Evolutionary conservation across 139 green algal species (phyloP), one percentile per base, ranked within the genome.

Genomic region (Asterochloris sp.): DNA sequence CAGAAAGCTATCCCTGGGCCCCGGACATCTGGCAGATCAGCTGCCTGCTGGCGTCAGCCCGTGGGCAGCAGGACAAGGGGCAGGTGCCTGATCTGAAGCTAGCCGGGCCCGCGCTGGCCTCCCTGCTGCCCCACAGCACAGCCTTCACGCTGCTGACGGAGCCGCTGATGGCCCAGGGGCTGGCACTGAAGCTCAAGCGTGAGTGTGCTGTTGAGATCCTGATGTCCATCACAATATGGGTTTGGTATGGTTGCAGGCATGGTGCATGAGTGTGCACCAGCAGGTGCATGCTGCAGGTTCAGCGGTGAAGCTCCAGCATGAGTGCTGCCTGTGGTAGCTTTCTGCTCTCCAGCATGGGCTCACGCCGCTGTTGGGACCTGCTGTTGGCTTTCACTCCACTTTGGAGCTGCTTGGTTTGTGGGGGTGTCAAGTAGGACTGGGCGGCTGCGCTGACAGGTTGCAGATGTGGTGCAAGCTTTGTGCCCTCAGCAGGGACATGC

Each of bases 21-120:
- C 81, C 81, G 10, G 81, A 84, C 73, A 76, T 84, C 62, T 84
- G 81, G 81, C 62, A 84, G 81, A 80, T 84, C 16, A 38, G 26
- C 16, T 60, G 64, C 61, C 69, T 83, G n/a, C 60, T 83, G n/a
- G 69, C 69, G 16, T 66, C 28, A 29, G 66, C 63, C 14, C 28
- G 28, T 14, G 21, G 66, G 81, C 73, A 68, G 61, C 19, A 80
- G 26, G 38, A 54, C 24, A 66, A 61, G 17, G 27, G 47, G 9
- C 28, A 15, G 23, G 62, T 54, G 15, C 16, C 62, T 13, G 69
- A 75, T 13, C 81, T 84, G 73, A 60, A 84, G 14, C 38, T 84
- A 16, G 67, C 61, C 54, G 73, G 26, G 4, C 23, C 76, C 9
- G 73, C 73, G 10, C 81, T 84, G 62, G 54, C 19, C 9, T 23